Evolutionary conservation across 1,284 basidiomycete species (phyloP).

Genomic region (Spongispora temasekensis): DNA sequence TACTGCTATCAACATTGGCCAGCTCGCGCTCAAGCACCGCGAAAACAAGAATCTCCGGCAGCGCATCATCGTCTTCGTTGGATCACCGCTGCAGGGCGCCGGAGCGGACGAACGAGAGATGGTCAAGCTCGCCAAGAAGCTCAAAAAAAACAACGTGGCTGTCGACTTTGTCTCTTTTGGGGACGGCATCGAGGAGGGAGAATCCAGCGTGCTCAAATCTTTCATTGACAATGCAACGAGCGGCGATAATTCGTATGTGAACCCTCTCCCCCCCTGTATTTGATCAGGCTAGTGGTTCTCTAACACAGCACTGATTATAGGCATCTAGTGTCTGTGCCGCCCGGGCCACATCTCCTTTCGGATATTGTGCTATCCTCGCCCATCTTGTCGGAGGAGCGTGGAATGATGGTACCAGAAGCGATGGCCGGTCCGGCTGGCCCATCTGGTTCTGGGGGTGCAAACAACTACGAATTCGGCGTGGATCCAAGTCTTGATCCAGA

Average conservation of each 20-base stretch:
- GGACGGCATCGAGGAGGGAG: conserved; percentile 68
- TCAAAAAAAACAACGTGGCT: conserved; percentile 99
- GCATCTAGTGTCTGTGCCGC: conserved; percentile 82
- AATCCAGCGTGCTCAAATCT: conserved; percentile 62
- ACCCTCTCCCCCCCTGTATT: no score
- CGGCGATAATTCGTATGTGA: conserved; percentile 80
- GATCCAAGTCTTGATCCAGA: conserved; percentile 97
- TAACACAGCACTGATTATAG: conserved; percentile 41
- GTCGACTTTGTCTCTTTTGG: conserved; percentile 89
- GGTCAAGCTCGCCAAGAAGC: conserved; percentile 89
- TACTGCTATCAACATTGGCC: conserved; percentile 91
- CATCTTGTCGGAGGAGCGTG: conserved; percentile 80
- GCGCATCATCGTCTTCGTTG: conserved; percentile 92
- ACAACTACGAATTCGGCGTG: conserved; percentile 85
- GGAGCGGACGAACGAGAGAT: conserved; percentile 75
- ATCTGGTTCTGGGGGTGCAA: conserved; percentile 48
- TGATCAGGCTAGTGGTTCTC: not conserved
- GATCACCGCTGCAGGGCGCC: conserved; percentile 76
- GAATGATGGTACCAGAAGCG: conserved; percentile 69
- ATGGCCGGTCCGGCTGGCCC: conserved; percentile 50
- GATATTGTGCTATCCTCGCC: conserved; percentile 83
- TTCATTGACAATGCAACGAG: conserved; percentile 81
- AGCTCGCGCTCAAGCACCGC: conserved; percentile 95
- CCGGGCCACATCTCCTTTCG: conserved; percentile 80
- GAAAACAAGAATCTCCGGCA: conserved; percentile 99